Evolutionary conservation across 805 yeast species (phyloP).

Genomic region (Lipomyces kockii): DNA sequence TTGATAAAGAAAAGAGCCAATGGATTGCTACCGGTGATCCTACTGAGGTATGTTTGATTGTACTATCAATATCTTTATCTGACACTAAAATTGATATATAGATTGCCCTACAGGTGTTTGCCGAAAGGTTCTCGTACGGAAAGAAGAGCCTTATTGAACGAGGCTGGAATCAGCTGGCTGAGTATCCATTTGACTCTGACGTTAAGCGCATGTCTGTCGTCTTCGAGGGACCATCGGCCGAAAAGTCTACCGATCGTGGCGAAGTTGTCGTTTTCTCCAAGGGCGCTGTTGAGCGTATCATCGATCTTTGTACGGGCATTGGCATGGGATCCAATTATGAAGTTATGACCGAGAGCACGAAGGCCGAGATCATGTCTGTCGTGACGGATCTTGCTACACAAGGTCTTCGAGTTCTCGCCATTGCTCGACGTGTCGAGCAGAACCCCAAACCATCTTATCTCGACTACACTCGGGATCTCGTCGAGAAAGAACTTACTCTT

Average conservation of each 20-base stretch:
- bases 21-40: slow-evolving; percentile 91
- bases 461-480: slow-evolving; percentile 48
- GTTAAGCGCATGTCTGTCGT: slow-evolving; percentile 74
- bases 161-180: slow-evolving; percentile 57
- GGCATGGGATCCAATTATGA: slow-evolving; percentile 28
- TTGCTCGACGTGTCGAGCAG: slow-evolving; percentile 54
- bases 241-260: slow-evolving; percentile 22
- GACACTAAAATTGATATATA: slow-evolving; percentile 1
- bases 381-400: slow-evolving; percentile 64
- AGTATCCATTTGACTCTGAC: slow-evolving; percentile 76
- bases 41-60: slow-evolving; percentile 56
- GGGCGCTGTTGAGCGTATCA: slow-evolving; percentile 77
- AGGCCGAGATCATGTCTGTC: slow-evolving; percentile 53
- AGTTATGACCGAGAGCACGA: slow-evolving; percentile 51
- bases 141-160: slow-evolving; percentile 49
- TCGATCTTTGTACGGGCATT: slow-evolving; percentile 57
- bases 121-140: slow-evolving; percentile 59
- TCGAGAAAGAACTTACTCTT: slow-evolving; percentile 61
- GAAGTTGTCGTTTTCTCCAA: slow-evolving; percentile 55
- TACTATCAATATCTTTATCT: no score
- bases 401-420: slow-evolving; percentile 75
- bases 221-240: slow-evolving; percentile 47
- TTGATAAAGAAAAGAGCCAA: slow-evolving; percentile 51
- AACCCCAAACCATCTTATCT: slow-evolving; percentile 34
- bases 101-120: slow-evolving; percentile 81